These are phyloP conservation scores for Xylariaceae sp. DNA, from an alignment of 2,329 filamentous ascomycete genomes.

Conservation along the genomic window DNA sequence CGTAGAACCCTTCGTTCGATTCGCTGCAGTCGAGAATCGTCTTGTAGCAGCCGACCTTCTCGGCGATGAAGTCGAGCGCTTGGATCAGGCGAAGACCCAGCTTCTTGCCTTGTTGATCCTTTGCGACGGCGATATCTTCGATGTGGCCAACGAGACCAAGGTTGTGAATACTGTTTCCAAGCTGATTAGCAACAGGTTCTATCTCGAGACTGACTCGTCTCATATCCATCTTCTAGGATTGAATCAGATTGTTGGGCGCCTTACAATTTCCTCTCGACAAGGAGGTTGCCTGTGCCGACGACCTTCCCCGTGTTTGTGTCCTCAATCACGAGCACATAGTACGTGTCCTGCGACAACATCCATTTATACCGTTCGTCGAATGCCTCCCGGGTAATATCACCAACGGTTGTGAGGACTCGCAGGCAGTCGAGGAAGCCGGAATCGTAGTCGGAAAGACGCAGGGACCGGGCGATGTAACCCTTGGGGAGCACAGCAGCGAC, in stretches of 20 bases:
- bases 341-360: conserved; percentile 69
- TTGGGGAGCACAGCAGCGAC: conserved; percentile 69
- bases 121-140: conserved; percentile 92
- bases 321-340: conserved; percentile 83
- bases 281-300: conserved; percentile 84
- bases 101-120: conserved; percentile 97
- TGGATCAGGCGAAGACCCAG: conserved; percentile 88
- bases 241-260: too few species aligned
- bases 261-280: conserved; percentile 92
- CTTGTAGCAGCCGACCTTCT: conserved; percentile 92
- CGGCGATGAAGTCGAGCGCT: conserved; percentile 81
- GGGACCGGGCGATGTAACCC: conserved; percentile 76
- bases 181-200: conserved; percentile 8
- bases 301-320: conserved; percentile 59
- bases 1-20: conserved; percentile 93
- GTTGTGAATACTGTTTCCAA: conserved; percentile 60
- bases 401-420: conserved; percentile 86
- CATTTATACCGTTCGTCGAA: conserved; percentile 79
- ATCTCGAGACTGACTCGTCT: neutral
- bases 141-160: conserved; percentile 87
- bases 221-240: neutral
- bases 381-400: conserved; percentile 69
- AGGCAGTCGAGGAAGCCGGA: conserved; percentile 86
- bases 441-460: conserved; percentile 71
- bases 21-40: conserved; percentile 95